phyloP scores from a whole-genome alignment of 257 asterid species.

The Solanum gandarillasii region DNA sequence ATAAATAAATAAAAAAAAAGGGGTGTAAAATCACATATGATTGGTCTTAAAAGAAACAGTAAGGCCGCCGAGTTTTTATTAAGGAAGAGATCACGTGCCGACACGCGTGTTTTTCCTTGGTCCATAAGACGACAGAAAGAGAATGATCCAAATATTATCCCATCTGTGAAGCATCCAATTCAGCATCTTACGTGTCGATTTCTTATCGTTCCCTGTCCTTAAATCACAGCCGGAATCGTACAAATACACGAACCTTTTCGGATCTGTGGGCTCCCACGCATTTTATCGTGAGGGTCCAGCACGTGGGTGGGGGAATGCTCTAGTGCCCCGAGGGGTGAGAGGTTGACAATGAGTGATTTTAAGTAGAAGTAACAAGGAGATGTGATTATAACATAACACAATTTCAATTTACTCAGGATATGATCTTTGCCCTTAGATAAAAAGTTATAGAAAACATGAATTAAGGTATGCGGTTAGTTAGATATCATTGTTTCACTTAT shows the following conservation, averaged over 20 bases:
- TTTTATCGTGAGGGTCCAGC: constrained; percentile 9
- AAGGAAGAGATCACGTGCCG: background rate
- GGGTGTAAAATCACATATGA: background rate
- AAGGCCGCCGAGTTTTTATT: constrained; percentile 27
- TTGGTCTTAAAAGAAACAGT: constrained; percentile 21
- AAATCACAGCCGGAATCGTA: constrained; percentile 5
- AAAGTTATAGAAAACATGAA: too few relatives aligned
- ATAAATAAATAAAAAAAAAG: too few relatives aligned
- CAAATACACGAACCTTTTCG: constrained; percentile 24
- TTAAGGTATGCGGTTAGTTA: background rate
- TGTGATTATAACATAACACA: background rate
- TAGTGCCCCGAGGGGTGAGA: background rate
- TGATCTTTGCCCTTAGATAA: too few relatives aligned
- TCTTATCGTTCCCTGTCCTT: constrained; percentile 15
- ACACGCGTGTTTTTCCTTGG: constrained; percentile 8
- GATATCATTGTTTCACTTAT: background rate
- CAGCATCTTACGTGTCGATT: constrained; percentile 26
- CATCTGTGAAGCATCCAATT: background rate
- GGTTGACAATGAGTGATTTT: too few relatives aligned
- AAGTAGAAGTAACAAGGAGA: background rate
- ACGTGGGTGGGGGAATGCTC: background rate
- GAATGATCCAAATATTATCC: constrained; percentile 30
- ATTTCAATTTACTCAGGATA: accelerated
- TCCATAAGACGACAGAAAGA: background rate
- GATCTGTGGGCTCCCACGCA: constrained; percentile 27